Percentiles rank a stretch among this genome's conserved stretches.
Evolutionary conservation across 768 basidiomycete species (phyloP).

Genomic region (Dioszegia hungarica): DNA sequence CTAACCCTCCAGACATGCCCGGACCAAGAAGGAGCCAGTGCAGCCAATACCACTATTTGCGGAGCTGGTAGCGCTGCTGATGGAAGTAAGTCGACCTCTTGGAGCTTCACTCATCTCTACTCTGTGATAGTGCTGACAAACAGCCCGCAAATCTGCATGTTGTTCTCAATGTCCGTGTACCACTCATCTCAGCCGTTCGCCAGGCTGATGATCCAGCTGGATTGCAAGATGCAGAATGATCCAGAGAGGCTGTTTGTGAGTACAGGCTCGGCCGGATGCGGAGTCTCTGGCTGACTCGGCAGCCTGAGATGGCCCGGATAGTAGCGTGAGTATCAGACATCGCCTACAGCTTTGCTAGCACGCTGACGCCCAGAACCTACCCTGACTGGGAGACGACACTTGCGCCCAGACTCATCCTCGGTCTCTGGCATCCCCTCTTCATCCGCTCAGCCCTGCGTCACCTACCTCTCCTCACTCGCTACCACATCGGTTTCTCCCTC

Average conservation of each 20-base stretch:
- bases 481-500: conserved; percentile 48
- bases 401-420: conserved; percentile 47
- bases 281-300: conserved; percentile 5
- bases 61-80: conserved; percentile 46
- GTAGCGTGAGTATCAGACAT: conserved; percentile 21
- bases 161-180: conserved; percentile 38
- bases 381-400: conserved; percentile 30
- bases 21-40: conserved; percentile 46
- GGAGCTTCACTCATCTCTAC: too few species aligned
- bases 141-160: conserved; percentile 49
- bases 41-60: conserved; percentile 50
- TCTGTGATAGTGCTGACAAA: conserved; percentile 5
- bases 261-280: too few species aligned
- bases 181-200: background rate
- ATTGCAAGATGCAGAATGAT: conserved; percentile 49
- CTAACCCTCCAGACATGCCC: conserved; percentile 49
- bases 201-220: conserved; percentile 33
- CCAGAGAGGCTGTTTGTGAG: conserved; percentile 46
- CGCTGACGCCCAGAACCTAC: conserved; percentile 8
- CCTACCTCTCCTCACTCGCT: conserved; percentile 42
- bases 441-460: conserved; percentile 40
- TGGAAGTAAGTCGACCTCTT: conserved; percentile 35
- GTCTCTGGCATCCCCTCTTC: conserved; percentile 51
- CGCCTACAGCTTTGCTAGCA: background rate
- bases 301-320: conserved; percentile 47